Base-by-base conservation (phyloP, 2,329 filamentous ascomycete genomes). In the Venturia pyrina region DNA sequence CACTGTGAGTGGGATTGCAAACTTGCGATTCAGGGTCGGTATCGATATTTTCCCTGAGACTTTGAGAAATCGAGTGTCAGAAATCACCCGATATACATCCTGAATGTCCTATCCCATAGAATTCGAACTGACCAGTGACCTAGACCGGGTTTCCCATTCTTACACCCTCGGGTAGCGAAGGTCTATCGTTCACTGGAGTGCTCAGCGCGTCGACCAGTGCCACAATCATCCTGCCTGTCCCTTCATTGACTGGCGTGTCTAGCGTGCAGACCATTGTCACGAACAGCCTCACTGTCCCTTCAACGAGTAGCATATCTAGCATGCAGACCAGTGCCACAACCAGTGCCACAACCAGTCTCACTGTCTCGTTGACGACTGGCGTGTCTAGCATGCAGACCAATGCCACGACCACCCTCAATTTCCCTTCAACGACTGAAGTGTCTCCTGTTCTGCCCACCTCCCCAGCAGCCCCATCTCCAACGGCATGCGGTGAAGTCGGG, bases 401-500 rank as follows among this genome's bases (percentile, higher is more conserved):
- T 50, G n/a, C n/a, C 19, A 50, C 46, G 24, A 28, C 1, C 48
- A n/a, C 8, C 17, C 8, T 53, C 21, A 3, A 2, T 53, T 21
- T 24, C 28, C 4, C 53, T 59, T 59, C 53, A 34, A 37, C 15
- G 53, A 59, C 53, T 11, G 28, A 59, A 37, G 53, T 21, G 13
- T 59, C 53, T 8, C 53, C 53, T 21, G 28, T 37, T 37, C 19
- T 59, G 53, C 17, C 8, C 15, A 34, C 32, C 5, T 3, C 37
- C 10, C 7, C 66, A 37, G 65, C 63, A 15, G 65, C 67, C 1
- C 61, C 53, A 19, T 37, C 53, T 10, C 6, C 28, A 59, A 59
- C 56, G 19, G 63, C 43, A 10, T 81, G 79, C 63, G 79, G 79
- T 21, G 78, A 81, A 68, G 74, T 74, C 64, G 79, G 79, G 46